Evolutionary conservation across 1,139 yeast species (phyloP), one percentile per base, ranked within the genome.

Genomic region (Yamadazyma atlantica): DNA sequence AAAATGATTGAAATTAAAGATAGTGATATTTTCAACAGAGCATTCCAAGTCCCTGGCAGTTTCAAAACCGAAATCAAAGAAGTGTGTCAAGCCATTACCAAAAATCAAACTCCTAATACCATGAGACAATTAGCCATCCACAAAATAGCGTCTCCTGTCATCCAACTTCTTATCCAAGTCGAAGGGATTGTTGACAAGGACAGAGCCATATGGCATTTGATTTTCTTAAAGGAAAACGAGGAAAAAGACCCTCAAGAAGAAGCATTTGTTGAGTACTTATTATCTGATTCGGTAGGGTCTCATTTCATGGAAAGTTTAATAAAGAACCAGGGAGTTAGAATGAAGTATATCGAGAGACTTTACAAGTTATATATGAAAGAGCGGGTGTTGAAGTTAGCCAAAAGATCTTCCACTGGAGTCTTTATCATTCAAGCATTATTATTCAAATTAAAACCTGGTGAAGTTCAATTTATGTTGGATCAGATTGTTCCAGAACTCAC

Each of bases 1-100:
- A 89, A 89, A 59, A 85, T 86, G 92, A 86, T 88, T 51, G 95
- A 87, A 51, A 82, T 90, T 36, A 82, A 82, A 53, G 96, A 86
- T 52, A 82, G 74, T 43, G 81, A 77, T 10, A 87, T 82, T 49
- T 84, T 81, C 54, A 69, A 77, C 53, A 74, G 78, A 44, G 64
- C 81, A 1, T 86, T 79, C 57, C 87, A 82, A 59, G 80, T 82
- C 2, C 96, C 97, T 3, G 58, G 67, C 9, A 71, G 86, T 0
- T 88, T 90, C 60, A 82, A 80, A 45, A 69, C 66, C n/a, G 80
- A 81, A 49, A 61, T 85, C 42, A 70, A 69, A 38, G 72, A 69
- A 13, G 49, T 73, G 12, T 57, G 81, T 39, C 58, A 63, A 36
- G 58, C 53, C 32, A 57, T 69, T 2, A 51, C 72, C 5, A 62